Base-by-base conservation (phyloP, 768 basidiomycete genomes). In the Polyporus arcularius region DNA sequence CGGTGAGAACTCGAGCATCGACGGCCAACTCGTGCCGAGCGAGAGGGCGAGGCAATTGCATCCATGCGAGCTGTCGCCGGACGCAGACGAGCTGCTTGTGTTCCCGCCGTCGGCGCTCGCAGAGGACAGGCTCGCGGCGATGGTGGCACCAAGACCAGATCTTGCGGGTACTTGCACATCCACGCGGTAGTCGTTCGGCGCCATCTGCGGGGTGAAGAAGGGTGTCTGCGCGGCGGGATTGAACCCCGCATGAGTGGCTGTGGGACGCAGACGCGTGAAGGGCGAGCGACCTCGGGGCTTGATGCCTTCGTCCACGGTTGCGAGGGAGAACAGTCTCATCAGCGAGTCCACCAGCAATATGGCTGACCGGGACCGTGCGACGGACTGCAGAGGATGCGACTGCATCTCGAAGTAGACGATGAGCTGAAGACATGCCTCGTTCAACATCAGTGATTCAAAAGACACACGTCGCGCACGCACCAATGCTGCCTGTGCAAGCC, bases 341-440 rank as follows among this genome's bases (percentile, higher is more conserved):
- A 91, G 82, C 2, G 81, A 82, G 68, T 91, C 91, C 15, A 92
- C 79, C 68, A 85, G 78, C 43, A 81, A 53, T 71, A 90, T 70
- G 4, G 86, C 74, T n/a, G 87, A 87, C 8, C 74, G 73, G 45
- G 80, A 77, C 39, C 90, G 81, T 43, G 77, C 73, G 1, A 72
- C 70, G 0, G 82, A 80, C 68, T 87, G 82, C 35, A 74, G 65
- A 4, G 89, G 89, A 70, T 91, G 88, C 0, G 85, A 80, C 61
- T 84, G 89, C 62, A 89, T 72, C 70, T 91, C 88, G 62, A 91
- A 92, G 57, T 89, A 73, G 6, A 88, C 82, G 32, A 92, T 72
- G 40, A 92, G 71, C 89, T 90, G 55, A 26, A 26, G 21, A 26
- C 21, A 26, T 26, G 21, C 21, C 21, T 26, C 21, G 21, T 26